Evolutionary conservation across 1,284 basidiomycete genomes (phyloP).

Genomic region (Sanghuangporus sanghuang): DNA sequence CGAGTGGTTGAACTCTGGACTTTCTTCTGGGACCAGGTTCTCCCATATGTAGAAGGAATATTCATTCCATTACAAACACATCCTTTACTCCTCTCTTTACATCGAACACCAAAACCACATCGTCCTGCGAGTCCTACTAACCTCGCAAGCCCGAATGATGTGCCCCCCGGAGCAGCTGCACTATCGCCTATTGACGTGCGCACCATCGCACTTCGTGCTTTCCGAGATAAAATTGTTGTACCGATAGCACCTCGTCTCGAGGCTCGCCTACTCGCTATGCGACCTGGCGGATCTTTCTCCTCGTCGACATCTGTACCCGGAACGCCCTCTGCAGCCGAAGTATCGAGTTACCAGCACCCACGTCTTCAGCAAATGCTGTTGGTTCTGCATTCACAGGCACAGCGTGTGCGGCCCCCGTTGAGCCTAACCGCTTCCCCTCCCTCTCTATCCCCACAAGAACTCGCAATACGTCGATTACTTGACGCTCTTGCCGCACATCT

Average conservation of each 20-base stretch:
- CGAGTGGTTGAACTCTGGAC: slow-evolving; percentile 87
- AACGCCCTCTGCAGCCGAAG: slow-evolving; percentile 33
- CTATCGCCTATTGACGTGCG: slow-evolving; percentile 75
- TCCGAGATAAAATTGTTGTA: slow-evolving; percentile 74
- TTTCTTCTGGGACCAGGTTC: slow-evolving; percentile 91
- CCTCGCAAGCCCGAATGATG: neutral
- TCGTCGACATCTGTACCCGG: neutral
- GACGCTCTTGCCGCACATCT: slow-evolving; percentile 28
- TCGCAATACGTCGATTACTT: slow-evolving; percentile 11
- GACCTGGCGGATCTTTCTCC: slow-evolving; percentile 31
- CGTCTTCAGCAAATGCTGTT: slow-evolving; percentile 79
- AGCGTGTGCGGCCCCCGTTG: slow-evolving; percentile 44
- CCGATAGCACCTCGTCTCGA: slow-evolving; percentile 57
- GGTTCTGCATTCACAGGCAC: slow-evolving; percentile 62
- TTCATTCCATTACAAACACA: slow-evolving; percentile 76
- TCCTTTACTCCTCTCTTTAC: slow-evolving; percentile 57
- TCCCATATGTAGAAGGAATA: slow-evolving; percentile 87
- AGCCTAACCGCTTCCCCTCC: slow-evolving; percentile 44
- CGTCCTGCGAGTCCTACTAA: slow-evolving; percentile 7
- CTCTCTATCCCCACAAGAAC: slow-evolving; percentile 28
- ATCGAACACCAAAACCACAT: slow-evolving; percentile 50
- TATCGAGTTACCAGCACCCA: slow-evolving; percentile 50
- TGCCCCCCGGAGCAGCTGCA: neutral
- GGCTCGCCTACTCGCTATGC: slow-evolving; percentile 40
- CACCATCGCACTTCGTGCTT: slow-evolving; percentile 70